Base-by-base conservation (phyloP, 176 grass and related monocot species). In the Areca catechu region DNA sequence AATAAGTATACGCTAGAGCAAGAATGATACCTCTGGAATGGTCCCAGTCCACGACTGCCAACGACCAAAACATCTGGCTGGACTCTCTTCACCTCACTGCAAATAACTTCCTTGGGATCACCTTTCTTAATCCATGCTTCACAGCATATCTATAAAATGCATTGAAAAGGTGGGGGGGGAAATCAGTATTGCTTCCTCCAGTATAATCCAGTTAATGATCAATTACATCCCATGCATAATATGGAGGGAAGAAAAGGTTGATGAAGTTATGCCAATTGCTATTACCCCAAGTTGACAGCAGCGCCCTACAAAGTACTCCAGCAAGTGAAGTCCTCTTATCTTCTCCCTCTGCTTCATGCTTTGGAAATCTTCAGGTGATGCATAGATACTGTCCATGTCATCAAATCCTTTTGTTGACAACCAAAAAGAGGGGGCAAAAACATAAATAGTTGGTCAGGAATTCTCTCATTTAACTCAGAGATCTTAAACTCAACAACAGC, bases 341-440 rank as follows among this genome's bases (percentile, higher is more conserved):
- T 64, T 97, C 51, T 97, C 78, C 70, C 73, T 91, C 56, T 83
- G 74, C 50, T 82, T 85, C 80, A 91, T 82, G 21, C 37, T 73
- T 25, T 75, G 67, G 58, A 97, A 97, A 75, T 97, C 93, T 14
- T 52, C 76, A 20, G 93, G 93, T 14, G 93, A 97, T 66, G 87
- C 93, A 78, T 85, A 97, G 51, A 91, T 72, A 66, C 93, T 97
- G 66, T 97, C 83, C 75, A 97, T 80, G 73, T 97, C 93, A 84
- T 97, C 83, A 76, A 97, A 97, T 67, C 80, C 93, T 97, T 80
- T 71, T 29, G 50, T 67, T 60, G 68, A 20, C 27, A 78, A 66
- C 9, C 34, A 43, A 43, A 43, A 79, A 75, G 78, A 20, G 15
- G 6, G 49, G 53, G 12, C 27, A 29, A 29, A 56, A 22, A 81